Percentiles rank a stretch among this genome's conserved stretches.
These are phyloP conservation scores for Russula foetens DNA, from an alignment of 768 basidiomycete genomes.

Conservation along the genomic window DNA sequence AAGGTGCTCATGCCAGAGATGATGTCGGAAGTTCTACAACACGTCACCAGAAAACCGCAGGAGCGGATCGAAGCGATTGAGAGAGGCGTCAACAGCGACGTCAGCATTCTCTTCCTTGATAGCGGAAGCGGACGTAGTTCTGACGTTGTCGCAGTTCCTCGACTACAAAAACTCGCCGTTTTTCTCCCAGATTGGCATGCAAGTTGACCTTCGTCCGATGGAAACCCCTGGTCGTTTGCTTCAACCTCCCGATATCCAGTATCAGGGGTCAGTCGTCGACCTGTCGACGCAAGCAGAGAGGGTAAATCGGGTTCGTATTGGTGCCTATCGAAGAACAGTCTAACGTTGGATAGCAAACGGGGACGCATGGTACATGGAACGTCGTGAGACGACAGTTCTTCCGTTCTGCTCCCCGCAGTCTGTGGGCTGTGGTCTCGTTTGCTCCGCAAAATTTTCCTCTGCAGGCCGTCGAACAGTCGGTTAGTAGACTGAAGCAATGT, in stretches of 20 bases:
- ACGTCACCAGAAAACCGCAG: slow-evolving; percentile 9
- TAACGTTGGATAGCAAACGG: neutral
- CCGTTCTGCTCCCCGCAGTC: slow-evolving; percentile 1
- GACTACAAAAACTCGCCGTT: slow-evolving; percentile 16
- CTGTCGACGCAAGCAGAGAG: slow-evolving; percentile 3
- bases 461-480: neutral
- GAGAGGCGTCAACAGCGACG: slow-evolving; percentile 11
- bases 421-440: slow-evolving; percentile 14
- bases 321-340: neutral
- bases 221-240: slow-evolving; percentile 11
- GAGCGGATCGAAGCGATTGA: slow-evolving; percentile 12
- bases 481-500: neutral
- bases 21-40: slow-evolving; percentile 13
- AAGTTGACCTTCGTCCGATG: slow-evolving; percentile 8
- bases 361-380: slow-evolving; percentile 16
- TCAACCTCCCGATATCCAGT: slow-evolving; percentile 14
- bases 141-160: slow-evolving; percentile 11
- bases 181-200: slow-evolving; percentile 15
- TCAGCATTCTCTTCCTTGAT: neutral
- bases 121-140: neutral
- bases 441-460: slow-evolving; percentile 4
- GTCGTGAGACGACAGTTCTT: slow-evolving; percentile 14
- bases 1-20: slow-evolving; percentile 12
- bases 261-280: neutral
- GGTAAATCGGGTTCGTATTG: neutral